These are phyloP conservation scores for Penicillium desertorum DNA, from an alignment of 495 filamentous ascomycete genomes.

Conservation along the genomic window DNA sequence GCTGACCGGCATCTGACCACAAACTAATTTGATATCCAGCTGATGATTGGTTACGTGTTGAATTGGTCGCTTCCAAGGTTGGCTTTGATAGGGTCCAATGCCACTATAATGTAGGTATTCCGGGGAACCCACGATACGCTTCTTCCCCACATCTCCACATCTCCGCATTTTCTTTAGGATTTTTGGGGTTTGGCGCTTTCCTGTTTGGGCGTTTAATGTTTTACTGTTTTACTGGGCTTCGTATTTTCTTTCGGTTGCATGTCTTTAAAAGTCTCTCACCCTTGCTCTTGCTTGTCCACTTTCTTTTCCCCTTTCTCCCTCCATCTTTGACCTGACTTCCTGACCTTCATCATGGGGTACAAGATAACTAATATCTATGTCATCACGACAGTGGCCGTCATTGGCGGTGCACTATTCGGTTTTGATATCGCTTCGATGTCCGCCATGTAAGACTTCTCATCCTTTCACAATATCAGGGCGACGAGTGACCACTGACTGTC, in stretches of 20 bases:
- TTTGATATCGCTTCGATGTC: conserved; percentile 74
- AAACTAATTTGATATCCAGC: background rate
- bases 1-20: background rate
- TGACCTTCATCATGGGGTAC: conserved; percentile 23
- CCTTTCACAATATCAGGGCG: background rate
- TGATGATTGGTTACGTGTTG: conserved; percentile 7
- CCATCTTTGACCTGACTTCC: background rate
- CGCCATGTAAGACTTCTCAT: conserved; percentile 53
- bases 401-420: conserved; percentile 66
- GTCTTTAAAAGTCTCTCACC: conserved; percentile 2
- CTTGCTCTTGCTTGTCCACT: background rate
- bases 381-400: conserved; percentile 34
- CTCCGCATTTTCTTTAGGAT: background rate
- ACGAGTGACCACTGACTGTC: background rate
- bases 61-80: background rate
- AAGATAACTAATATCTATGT: conserved; percentile 32
- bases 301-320: too few species aligned
- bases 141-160: conserved; percentile 19
- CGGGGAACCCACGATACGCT: background rate
- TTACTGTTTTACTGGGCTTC: background rate
- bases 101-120: background rate
- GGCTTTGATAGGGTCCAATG: background rate
- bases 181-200: background rate
- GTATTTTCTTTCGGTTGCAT: background rate
- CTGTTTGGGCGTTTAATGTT: background rate